Evolutionary conservation across 257 asterid species (phyloP).

Genomic region (Prunella vulgaris): DNA sequence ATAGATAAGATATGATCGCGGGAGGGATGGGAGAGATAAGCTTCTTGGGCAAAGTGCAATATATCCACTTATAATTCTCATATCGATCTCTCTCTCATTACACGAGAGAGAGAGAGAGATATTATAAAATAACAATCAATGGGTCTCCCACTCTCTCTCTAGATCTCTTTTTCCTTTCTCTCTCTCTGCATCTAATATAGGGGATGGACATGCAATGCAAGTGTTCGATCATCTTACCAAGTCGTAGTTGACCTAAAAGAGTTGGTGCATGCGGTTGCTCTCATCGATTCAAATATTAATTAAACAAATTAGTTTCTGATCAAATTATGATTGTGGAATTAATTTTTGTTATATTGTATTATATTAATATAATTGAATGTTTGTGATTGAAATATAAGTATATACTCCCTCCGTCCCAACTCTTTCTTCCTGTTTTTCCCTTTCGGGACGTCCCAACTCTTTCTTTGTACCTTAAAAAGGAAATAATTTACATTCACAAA

Average conservation of each 20-base stretch:
- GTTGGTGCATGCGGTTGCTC: slow-evolving; percentile 19
- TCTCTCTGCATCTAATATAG: slow-evolving; percentile 5
- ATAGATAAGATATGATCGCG: slow-evolving; percentile 58
- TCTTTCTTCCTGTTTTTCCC: no score
- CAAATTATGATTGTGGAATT: no score
- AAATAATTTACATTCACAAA: no score
- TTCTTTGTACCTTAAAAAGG: no score
- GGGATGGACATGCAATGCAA: slow-evolving; percentile 10
- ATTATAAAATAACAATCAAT: slow-evolving; percentile 24
- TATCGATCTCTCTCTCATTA: no score
- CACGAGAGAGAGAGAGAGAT: slow-evolving; percentile 36
- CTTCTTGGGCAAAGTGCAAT: slow-evolving; percentile 66
- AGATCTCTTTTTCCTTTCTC: background rate
- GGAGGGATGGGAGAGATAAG: slow-evolving; percentile 58
- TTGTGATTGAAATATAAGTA: background rate
- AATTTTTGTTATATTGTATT: no score
- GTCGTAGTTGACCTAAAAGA: slow-evolving; percentile 7
- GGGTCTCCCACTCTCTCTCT: background rate
- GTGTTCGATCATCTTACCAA: slow-evolving; percentile 12
- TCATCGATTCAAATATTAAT: slow-evolving; percentile 6
- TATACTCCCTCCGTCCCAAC: no score
- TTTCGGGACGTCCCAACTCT: no score
- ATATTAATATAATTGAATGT: background rate
- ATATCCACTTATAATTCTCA: slow-evolving; percentile 44
- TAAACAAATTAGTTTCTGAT: no score